Conservation (phyloP, 768 basidiomycete species). For the Leucosporidium scottii region DNA sequence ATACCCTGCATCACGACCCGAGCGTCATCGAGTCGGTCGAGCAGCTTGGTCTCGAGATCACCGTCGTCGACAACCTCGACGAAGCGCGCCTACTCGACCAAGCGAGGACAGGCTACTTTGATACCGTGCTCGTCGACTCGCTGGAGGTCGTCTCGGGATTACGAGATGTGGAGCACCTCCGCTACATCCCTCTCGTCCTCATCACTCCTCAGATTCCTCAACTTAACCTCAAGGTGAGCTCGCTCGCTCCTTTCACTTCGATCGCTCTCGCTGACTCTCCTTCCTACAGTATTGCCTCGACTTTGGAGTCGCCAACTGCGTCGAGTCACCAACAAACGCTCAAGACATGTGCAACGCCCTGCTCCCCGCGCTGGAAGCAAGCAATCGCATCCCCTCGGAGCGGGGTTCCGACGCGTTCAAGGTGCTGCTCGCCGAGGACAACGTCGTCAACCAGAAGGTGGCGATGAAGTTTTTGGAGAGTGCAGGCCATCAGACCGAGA, state of each 20-base stretch:
- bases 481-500: constrained; percentile 89
- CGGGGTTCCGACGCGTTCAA: constrained; percentile 83
- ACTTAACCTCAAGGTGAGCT: constrained; percentile 35
- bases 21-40: constrained; percentile 69
- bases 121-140: constrained; percentile 92
- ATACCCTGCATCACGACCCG: constrained; percentile 63
- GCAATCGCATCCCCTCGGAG: constrained; percentile 80
- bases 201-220: constrained; percentile 35
- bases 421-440: constrained; percentile 94
- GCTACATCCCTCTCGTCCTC: constrained; percentile 93
- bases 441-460: constrained; percentile 73
- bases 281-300: constrained; percentile 30
- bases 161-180: constrained; percentile 82
- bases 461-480: constrained; percentile 95
- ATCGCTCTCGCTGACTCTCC: constrained; percentile 40
- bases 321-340: constrained; percentile 79
- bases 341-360: constrained; percentile 88
- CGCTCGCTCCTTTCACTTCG: constrained; percentile 61
- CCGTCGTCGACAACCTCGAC: constrained; percentile 67
- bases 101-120: constrained; percentile 65
- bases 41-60: constrained; percentile 70
- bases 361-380: constrained; percentile 87
- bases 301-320: constrained; percentile 78
- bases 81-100: constrained; percentile 50
- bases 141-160: constrained; percentile 75